These are phyloP conservation scores for Streptanthus diversifolius DNA, from an alignment of 345 rosid genomes.

Conservation along the genomic window DNA sequence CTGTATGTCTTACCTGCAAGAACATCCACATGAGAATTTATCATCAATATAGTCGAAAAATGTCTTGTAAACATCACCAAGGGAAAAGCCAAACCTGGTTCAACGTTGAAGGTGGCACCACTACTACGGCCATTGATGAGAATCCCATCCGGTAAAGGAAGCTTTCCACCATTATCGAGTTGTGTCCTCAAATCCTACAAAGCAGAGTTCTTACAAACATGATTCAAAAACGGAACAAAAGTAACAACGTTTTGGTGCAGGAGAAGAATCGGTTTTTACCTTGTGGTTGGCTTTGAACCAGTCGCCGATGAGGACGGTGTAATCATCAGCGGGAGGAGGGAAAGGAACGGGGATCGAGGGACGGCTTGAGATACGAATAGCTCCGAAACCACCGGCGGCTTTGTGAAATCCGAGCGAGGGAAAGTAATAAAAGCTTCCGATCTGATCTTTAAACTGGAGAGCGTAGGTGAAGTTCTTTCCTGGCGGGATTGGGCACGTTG, in stretches of 20 bases:
- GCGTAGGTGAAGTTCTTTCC: constrained; percentile 34
- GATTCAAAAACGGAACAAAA: neutral
- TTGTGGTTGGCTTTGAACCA: constrained; percentile 64
- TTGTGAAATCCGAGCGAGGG: constrained; percentile 20
- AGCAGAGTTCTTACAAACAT: neutral
- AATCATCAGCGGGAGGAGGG: constrained; percentile 45
- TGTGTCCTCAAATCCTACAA: neutral
- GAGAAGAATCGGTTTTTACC: constrained; percentile 33
- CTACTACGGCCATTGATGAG: neutral
- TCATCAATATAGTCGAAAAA: neutral
- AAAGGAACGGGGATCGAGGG: constrained; percentile 56
- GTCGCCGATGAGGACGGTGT: constrained; percentile 63
- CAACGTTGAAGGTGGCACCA: neutral
- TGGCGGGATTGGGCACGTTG: constrained; percentile 78
- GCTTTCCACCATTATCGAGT: neutral
- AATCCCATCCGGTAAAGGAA: neutral
- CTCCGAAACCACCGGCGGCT: constrained; percentile 64
- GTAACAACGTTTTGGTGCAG: too few relatives aligned
- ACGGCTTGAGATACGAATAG: constrained; percentile 51
- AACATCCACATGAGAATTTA: neutral
- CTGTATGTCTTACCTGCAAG: neutral
- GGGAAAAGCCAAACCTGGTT: neutral
- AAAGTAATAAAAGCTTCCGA: constrained; percentile 22
- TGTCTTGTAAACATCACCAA: too few relatives aligned
- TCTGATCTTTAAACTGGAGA: constrained; percentile 17